Conservation (phyloP, 352 stramenopile species). For the Phytophthora pseudosyringae region DNA sequence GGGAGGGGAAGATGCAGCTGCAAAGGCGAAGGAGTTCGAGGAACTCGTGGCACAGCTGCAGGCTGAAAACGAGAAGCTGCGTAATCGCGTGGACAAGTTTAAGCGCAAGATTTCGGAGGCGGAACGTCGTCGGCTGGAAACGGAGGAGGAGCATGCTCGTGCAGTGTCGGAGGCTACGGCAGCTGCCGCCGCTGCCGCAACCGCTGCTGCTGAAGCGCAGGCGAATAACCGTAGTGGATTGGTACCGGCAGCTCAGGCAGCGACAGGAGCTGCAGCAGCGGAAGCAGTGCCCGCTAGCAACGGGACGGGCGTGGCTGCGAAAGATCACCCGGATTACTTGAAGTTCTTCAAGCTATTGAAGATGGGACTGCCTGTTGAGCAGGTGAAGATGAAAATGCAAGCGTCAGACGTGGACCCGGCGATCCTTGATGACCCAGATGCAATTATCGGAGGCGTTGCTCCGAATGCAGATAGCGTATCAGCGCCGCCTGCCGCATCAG, state of each 20-base stretch:
- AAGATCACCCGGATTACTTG: slow-evolving; percentile 75
- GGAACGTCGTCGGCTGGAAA: slow-evolving; percentile 60
- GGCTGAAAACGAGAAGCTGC: slow-evolving; percentile 81
- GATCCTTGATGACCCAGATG: slow-evolving; percentile 75
- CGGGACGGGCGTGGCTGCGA: slow-evolving; percentile 50
- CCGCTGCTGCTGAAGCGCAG: slow-evolving; percentile 18
- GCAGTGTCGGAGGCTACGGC: slow-evolving; percentile 38
- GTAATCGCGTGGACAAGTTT: slow-evolving; percentile 74
- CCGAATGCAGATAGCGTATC: slow-evolving; percentile 3
- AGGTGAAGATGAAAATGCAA: slow-evolving; percentile 90
- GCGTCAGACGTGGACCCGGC: slow-evolving; percentile 68
- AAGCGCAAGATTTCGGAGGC: slow-evolving; percentile 69
- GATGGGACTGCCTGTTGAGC: slow-evolving; percentile 81
- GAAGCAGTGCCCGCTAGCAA: slow-evolving; percentile 18
- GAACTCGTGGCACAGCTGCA: slow-evolving; percentile 61
- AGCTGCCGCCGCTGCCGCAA: slow-evolving; percentile 28
- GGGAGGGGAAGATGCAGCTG: slow-evolving; percentile 29
- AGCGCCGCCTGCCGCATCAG: slow-evolving; percentile 5
- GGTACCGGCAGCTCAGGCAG: slow-evolving; percentile 12
- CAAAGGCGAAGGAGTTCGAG: slow-evolving; percentile 40
- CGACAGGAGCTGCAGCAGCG: slow-evolving; percentile 30
- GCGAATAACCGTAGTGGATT: slow-evolving; percentile 9
- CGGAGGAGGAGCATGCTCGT: slow-evolving; percentile 56
- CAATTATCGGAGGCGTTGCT: slow-evolving; percentile 56
- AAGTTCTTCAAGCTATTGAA: slow-evolving; percentile 88